Evolutionary conservation across 202 grass and related monocot species (phyloP).

Genomic region (Zizania palustris): DNA sequence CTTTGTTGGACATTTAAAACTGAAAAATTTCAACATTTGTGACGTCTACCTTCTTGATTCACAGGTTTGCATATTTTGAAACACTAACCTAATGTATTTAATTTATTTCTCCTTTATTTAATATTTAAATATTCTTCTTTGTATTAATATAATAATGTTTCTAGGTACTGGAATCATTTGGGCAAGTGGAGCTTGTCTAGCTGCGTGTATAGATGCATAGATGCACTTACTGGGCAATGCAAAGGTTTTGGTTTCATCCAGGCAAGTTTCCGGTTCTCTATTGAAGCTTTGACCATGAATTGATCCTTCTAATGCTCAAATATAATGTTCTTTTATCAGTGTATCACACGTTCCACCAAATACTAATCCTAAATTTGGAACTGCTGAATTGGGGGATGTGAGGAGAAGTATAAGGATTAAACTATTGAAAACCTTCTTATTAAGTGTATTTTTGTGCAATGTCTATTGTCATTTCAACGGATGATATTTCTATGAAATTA

Average conservation of each 20-base stretch:
- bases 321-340: too few relatives aligned
- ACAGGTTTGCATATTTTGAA: slow-evolving; percentile 53
- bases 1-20: slow-evolving; percentile 86
- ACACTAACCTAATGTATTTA: slow-evolving; percentile 10
- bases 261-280: slow-evolving; percentile 44
- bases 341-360: not conserved
- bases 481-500: not conserved
- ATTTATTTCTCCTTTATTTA: slow-evolving; percentile 15
- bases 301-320: slow-evolving; percentile 6
- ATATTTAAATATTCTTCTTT: not conserved
- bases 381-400: not conserved
- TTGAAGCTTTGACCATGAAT: slow-evolving; percentile 5
- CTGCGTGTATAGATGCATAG: slow-evolving; percentile 70
- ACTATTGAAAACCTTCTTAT: not conserved
- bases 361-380: too few relatives aligned
- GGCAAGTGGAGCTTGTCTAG: slow-evolving; percentile 86
- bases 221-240: slow-evolving; percentile 73
- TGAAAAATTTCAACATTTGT: slow-evolving; percentile 91
- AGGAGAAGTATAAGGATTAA: too few relatives aligned
- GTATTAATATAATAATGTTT: slow-evolving; percentile 24
- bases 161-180: slow-evolving; percentile 89
- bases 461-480: not conserved
- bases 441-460: not conserved
- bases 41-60: slow-evolving; percentile 92
- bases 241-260: slow-evolving; percentile 98